Evolutionary conservation across 2,329 filamentous ascomycete species (phyloP), one percentile per base, ranked within the genome.

Genomic region (Sporothrix luriei): DNA sequence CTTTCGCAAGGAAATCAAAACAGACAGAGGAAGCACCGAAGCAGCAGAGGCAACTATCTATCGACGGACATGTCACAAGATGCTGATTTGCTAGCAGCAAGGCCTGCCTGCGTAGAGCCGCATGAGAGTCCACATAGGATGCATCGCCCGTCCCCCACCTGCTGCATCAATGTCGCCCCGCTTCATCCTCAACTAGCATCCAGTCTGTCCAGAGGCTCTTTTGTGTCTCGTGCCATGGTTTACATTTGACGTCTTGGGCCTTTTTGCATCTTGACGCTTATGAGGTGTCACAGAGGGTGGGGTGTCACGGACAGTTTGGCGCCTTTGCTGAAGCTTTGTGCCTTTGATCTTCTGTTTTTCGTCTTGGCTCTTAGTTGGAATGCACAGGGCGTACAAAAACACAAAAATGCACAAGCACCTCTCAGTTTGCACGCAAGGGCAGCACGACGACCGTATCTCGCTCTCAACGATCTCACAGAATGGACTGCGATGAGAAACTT

Each of bases 111-210:
- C 51, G 6, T 38, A 14, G 38, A 24, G n/a, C n/a, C 9, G 55
- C 55, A 43, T 61, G 55, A 38, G 26, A 40, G 29, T 62, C 59
- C 43, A 26, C 38, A 29, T 29, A 26, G 14, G n/a, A 29, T 48
- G 40, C 59, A 29, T 29, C 24, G 5, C 38, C n/a, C 21, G 43
- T 62, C 62, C 62, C 46, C 46, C 24, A 26, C 46, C 43, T 51
- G 38, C 38, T 62, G 6, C 57, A 38, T 19, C 38, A 14, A 16
- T 21, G 21, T 38, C 62, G 62, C 43, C 46, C 62, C 38, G 26
- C 29, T 38, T 65, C 26, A 46, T 40, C 24, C 24, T 40, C 24
- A 24, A 65, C 62, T 51, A 46, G 62, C 43, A 65, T 40, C 46
- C 24, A 48, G 59, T 11, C 10, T 61, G 33, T 43, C 33, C 11